Percentiles rank a stretch among this genome's conserved stretches.
Conservation (phyloP, 805 yeast genomes). For the Komagataella kurtzmanii region DNA sequence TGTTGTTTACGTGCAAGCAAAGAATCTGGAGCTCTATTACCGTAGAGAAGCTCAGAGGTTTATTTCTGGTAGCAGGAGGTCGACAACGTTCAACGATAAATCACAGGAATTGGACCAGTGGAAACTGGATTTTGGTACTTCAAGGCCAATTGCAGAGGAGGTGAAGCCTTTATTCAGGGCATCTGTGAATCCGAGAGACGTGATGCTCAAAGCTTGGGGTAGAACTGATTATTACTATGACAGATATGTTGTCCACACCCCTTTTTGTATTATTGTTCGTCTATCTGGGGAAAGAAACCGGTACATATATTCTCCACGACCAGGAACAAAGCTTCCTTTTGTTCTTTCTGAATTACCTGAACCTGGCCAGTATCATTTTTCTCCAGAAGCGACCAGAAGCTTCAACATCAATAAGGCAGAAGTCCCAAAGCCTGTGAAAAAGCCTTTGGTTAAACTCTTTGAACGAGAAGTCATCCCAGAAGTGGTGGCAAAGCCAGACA, state of each 20-base stretch:
- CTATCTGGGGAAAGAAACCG: conserved; percentile 4
- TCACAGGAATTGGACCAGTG: neutral
- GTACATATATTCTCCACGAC: conserved; percentile 6
- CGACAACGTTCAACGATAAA: neutral
- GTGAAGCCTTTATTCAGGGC: neutral
- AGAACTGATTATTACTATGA: conserved; percentile 25
- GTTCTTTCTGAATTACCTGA: conserved; percentile 2
- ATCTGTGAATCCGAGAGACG: neutral
- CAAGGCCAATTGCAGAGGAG: conserved; percentile 1
- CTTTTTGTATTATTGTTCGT: conserved; percentile 14
- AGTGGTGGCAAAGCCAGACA: neutral
- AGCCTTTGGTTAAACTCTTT: neutral
- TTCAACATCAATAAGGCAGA: neutral
- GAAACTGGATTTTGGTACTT: neutral
- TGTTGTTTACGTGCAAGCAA: neutral
- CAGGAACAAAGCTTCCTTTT: neutral
- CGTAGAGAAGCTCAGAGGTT: neutral
- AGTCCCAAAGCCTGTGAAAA: neutral
- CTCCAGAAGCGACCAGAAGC: conserved; percentile 7
- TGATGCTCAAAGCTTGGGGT: conserved; percentile 11
- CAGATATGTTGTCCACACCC: conserved; percentile 22
- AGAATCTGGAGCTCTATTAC: neutral
- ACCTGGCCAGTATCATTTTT: conserved; percentile 10
- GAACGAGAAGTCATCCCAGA: neutral
- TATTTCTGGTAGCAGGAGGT: neutral